Base-by-base conservation (phyloP, 306 rosid genomes). In the Pyrus bretschneideri region DNA sequence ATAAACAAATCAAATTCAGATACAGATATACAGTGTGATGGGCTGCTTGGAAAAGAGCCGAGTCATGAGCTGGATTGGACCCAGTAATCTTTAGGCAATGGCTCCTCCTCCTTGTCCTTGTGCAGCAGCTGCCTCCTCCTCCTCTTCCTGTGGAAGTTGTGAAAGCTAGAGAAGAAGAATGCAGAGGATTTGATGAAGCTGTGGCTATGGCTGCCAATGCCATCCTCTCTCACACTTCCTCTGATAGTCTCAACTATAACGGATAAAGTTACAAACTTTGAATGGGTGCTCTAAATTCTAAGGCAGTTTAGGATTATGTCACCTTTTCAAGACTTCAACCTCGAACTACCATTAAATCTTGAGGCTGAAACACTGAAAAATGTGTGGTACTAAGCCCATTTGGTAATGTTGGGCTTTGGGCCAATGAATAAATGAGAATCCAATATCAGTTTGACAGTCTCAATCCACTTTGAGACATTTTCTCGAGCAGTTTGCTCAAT, bases 41-140 rank as follows among this genome's bases (percentile, higher is more conserved):
- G 60, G 97, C 98, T 22, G 92, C 98, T 74, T 81, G 91, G 54
- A 87, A 90, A 17, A 93, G 93, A 73, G 91, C 83, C 80, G 93
- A 89, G 72, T 86, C 81, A 25, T 88, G 96, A 78, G 88, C 82
- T 38, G 84, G 89, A 83, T 88, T 82, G 52, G 91, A 91, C 58
- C 87, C 89, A 65, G 86, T 62, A 4, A 88, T 78, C 64, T 77
- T 85, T 51, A 88, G 81, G 80, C 73, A 75, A 59, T 70, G 62
- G 8, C 46, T 73, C 25, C 76, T 73, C 60, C 76, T 82, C 14
- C 46, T 55, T 3, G 45, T 76, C 42, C 70, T 22, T 17, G 38
- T 52, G 69, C 77, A 22, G 69, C 35, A 13, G 27, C 77, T 22
- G 69, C 54, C 11, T 4, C 57, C 4, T 59, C 58, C 7, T 58